A percentile compares a stretch with the other conserved stretches of the same genome.
These are phyloP conservation scores for Erythrophleum ivorense DNA, from an alignment of 331 rosid genomes.

Conservation along the genomic window DNA sequence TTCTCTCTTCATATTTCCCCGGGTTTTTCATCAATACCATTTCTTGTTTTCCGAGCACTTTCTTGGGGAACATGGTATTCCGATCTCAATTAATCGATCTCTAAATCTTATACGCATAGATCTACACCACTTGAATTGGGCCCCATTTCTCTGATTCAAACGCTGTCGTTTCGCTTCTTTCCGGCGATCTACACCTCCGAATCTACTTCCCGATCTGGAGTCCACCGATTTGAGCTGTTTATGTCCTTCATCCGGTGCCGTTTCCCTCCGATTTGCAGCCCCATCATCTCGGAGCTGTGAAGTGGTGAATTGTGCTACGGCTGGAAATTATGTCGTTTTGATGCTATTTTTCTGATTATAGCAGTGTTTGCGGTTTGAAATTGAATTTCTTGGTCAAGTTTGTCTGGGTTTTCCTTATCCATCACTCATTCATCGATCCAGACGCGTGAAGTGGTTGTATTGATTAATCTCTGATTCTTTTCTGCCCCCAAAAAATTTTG, in stretches of 20 bases:
- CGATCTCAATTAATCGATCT: conserved; percentile 8
- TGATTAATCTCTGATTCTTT: neutral
- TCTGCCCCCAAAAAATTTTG: neutral
- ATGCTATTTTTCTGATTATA: neutral
- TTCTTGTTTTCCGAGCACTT: conserved; percentile 33
- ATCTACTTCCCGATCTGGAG: neutral
- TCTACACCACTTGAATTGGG: conserved; percentile 35
- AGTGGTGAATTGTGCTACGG: neutral
- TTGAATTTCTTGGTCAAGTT: neutral
- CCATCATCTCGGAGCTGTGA: neutral
- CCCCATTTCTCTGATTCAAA: neutral
- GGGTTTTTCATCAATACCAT: conserved; percentile 30
- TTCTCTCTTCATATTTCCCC: conserved; percentile 39
- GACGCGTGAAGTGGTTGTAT: neutral
- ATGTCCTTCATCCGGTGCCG: neutral
- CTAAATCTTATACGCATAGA: conserved; percentile 27
- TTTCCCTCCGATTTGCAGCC: conserved; percentile 20
- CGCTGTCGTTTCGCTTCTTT: neutral
- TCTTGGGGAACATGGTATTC: neutral
- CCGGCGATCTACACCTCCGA: neutral
- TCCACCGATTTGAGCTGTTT: neutral
- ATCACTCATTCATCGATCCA: neutral
- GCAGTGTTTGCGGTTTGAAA: neutral
- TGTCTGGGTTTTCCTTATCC: neutral
- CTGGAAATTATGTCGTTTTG: conserved; percentile 9